Percentiles rank a stretch among this genome's conserved stretches.
These are phyloP conservation scores for Solanum appendiculatum DNA, from an alignment of 257 asterid species.

Conservation along the genomic window DNA sequence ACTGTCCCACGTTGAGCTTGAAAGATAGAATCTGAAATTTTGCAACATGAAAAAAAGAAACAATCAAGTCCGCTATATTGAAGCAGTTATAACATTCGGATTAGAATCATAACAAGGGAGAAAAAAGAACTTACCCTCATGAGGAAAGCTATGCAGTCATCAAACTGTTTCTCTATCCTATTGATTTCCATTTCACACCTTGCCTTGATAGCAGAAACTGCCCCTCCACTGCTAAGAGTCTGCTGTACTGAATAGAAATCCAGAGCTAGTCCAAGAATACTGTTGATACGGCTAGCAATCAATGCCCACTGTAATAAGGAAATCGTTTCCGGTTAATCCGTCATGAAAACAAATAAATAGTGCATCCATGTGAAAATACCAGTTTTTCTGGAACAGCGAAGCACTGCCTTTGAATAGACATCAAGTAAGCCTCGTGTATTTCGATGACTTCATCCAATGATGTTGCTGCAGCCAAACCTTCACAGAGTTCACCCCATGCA, in stretches of 20 bases:
- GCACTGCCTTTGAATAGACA: conserved; percentile 83
- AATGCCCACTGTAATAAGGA: conserved; percentile 58
- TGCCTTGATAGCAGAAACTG: conserved; percentile 60
- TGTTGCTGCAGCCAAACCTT: conserved; percentile 81
- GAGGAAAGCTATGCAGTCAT: conserved; percentile 93
- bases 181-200: conserved; percentile 85
- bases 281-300: conserved; percentile 92
- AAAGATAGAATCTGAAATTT: conserved; percentile 70
- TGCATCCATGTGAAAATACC: conserved; percentile 23
- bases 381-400: conserved; percentile 96
- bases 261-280: conserved; percentile 77
- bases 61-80: neutral
- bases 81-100: neutral
- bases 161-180: conserved; percentile 81
- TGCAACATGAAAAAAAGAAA: neutral
- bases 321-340: neutral
- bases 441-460: conserved; percentile 90
- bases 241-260: conserved; percentile 77
- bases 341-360: neutral
- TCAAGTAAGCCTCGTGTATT: conserved; percentile 84
- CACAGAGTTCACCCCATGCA: conserved; percentile 95
- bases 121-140: conserved; percentile 51
- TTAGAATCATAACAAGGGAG: neutral
- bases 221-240: conserved; percentile 59
- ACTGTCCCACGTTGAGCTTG: conserved; percentile 96